phyloP scores from a whole-genome alignment of 139 green algal genomes.

The Chlorella sorokiniana region DNA sequence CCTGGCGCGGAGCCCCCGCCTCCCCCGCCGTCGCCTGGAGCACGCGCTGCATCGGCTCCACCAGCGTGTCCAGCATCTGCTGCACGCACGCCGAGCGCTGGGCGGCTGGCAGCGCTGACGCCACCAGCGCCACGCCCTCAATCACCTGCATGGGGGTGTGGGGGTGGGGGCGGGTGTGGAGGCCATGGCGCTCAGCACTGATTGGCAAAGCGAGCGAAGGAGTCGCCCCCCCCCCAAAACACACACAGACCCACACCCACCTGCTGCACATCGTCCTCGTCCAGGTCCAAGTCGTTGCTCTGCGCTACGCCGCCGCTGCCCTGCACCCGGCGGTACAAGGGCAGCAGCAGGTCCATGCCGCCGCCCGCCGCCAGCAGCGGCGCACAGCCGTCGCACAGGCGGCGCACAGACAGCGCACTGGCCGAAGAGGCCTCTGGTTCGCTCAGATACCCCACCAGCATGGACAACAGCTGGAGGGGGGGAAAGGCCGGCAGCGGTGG shows the following conservation, averaged over 20 bases:
- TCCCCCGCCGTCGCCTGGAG: slow-evolving; percentile 25
- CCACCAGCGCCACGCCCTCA: slow-evolving; percentile 50
- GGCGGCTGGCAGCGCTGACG: slow-evolving; percentile 44
- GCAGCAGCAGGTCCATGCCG: slow-evolving; percentile 55
- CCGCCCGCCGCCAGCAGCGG: slow-evolving; percentile 41
- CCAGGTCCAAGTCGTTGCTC: slow-evolving; percentile 31
- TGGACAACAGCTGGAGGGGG: slow-evolving; percentile 45
- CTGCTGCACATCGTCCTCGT: slow-evolving; percentile 68
- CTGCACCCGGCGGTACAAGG: slow-evolving; percentile 66
- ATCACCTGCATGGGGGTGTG: slow-evolving; percentile 41
- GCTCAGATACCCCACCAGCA: slow-evolving; percentile 46
- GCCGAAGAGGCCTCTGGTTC: slow-evolving; percentile 40
- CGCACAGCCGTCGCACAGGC: slow-evolving; percentile 68
- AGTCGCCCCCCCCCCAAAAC: not conserved
- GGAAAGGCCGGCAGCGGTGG: not conserved
- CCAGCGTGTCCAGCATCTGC: slow-evolving; percentile 57
- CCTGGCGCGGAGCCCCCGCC: not conserved
- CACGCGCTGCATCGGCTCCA: slow-evolving; percentile 49
- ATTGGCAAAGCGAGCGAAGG: no score
- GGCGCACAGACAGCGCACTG: slow-evolving; percentile 56
- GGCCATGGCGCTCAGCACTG: no score
- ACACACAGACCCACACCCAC: slow-evolving; percentile 3
- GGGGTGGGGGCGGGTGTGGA: not conserved
- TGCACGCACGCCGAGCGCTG: slow-evolving; percentile 43
- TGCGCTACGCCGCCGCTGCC: slow-evolving; percentile 39